Base-by-base conservation (phyloP, 345 rosid genomes). In the Populus simonii region DNA sequence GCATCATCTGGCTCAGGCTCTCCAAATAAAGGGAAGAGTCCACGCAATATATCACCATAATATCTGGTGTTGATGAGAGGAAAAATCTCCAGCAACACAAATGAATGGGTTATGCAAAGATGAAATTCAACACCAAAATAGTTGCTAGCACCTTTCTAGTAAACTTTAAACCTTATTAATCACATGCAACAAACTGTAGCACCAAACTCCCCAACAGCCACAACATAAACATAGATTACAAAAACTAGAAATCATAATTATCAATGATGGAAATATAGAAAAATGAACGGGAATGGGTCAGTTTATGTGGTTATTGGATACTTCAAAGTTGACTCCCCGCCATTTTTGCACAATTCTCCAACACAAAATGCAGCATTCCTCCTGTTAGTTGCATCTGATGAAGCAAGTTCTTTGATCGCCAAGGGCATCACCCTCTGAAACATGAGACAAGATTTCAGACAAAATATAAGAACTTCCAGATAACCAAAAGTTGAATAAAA, bases 291-390 rank as follows among this genome's bases (percentile, higher is more conserved):
- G 61, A 20, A 76, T 31, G 38, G 51, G n/a, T 23, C 7, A 7
- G 59, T 66, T 63, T 41, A 25, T 35, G 63, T 35, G 45, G 62
- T 25, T 51, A 69, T 8, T 90, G 93, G 93, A 92, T 93, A 96
- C 99, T 87, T 94, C 78, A 96, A 81, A 81, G 92, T 70, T 62
- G 89, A 81, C 83, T 94, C 97, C 2, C 97, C 94, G 53, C 99
- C 99, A 85, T 94, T 96, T 85, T 90, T 93, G 87, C 98, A 93
- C 72, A 96, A 83, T 80, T 96, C 99, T 72, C 99, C 99, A 2
- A 82, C 97, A 87, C 98, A 96, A 85, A 96, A 96, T 80, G 98
- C 99, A 74, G 99, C 98, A 82, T 96, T 96, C 79, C 99, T 94
- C 85, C 97, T 89, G 79, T 96, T 96, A 62, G 98, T 96, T 86